Base-by-base conservation (phyloP, 495 filamentous ascomycete species). In the Copromyces sp. region DNA sequence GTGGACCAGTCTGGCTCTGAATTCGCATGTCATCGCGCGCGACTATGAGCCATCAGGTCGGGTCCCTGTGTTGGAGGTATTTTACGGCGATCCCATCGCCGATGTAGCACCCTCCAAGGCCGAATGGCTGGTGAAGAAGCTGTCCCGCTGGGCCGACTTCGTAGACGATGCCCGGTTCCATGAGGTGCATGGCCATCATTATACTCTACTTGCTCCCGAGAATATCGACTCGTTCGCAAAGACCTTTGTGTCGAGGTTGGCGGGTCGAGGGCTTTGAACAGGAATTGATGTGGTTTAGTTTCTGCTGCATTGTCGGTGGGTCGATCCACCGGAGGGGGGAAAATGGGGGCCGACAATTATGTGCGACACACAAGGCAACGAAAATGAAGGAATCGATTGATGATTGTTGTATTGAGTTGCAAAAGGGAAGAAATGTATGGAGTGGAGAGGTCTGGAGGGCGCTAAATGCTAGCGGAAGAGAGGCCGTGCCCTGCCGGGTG, bases 31-130 rank as follows among this genome's bases (percentile, higher is more conserved):
- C n/a, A 82, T 85, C 24, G 84, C 83, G 0, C 75, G 76, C 17
- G 80, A 87, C 41, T 90, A 88, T 75, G 87, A 89, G 24, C 87
- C 88, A 0, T 11, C 8, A 2, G 86, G 86, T 0, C 69, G 12
- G 1, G 80, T 89, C 0, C 65, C 61, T 0, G 32, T 65, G 0
- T 84, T 90, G 71, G 87, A 90, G 76, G 80, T 87, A 0, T 88
- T 90, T 73, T 80, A 82, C 32, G 81, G 80, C 12, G 70, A 77
- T 5, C 87, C 87, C 2, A 71, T 87, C 17, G 79, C 75, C 17
- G 77, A 75, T 0, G 83, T 80, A 9, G 87, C 85, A 2, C 69
- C 75, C 14, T 77, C 73, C 7, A 80, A 77, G n/a, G 71, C 81
- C 68, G 80, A 87, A 42, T 88, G 86, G 84, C 61, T 83, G 16